Evolutionary conservation across 2,329 filamentous ascomycete species (phyloP), one percentile per base, ranked within the genome.

Genomic region (Pseudopithomyces chartarum): DNA sequence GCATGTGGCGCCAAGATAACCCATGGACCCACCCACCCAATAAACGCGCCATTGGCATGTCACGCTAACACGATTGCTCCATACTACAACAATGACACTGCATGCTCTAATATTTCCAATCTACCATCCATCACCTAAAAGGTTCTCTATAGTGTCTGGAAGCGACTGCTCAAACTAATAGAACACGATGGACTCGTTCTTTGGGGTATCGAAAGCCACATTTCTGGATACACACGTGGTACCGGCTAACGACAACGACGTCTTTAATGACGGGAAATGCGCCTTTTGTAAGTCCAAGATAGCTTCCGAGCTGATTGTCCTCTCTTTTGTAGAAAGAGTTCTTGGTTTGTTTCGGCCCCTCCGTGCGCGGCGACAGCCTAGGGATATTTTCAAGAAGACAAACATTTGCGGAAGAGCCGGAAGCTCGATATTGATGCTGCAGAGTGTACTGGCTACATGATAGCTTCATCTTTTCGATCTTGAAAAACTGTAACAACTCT

Each of bases 231-330:
- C 54, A 6, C 39, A 43, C 2, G 22, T 62, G 19, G 45, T 66
- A 3, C 64, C 56, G 10, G 61, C 52, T 3, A 60, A 57, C 20
- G 45, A 49, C 12, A 32, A 57, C 38, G 60, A 64, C 40, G 32
- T 13, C 4, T 63, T 61, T 51, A 54, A 60, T 47, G 48, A 61
- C 40, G 47, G 63, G 17, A 62, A 58, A 40, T 64, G 58, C 46
- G 38, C 15, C 3, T 43, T 55, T 26, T 66, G 39, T 42, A 42
- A 19, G 39, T 42, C 13, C 6, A 6, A 5, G 6, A 39, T 39
- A 13, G 6, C 17, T 39, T 39, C 6, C 13, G 6, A 15, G 17
- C 12, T 39, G 17, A 39, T 13, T 17, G 36, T 39, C 13, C 17
- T 17, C n/a, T 38, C 5, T 38, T 38, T 3, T 4, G 5, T 12